Evolutionary conservation across 2,329 filamentous ascomycete genomes (phyloP), one percentile per base, ranked within the genome.

Genomic region (Ophiosphaerella narmari): DNA sequence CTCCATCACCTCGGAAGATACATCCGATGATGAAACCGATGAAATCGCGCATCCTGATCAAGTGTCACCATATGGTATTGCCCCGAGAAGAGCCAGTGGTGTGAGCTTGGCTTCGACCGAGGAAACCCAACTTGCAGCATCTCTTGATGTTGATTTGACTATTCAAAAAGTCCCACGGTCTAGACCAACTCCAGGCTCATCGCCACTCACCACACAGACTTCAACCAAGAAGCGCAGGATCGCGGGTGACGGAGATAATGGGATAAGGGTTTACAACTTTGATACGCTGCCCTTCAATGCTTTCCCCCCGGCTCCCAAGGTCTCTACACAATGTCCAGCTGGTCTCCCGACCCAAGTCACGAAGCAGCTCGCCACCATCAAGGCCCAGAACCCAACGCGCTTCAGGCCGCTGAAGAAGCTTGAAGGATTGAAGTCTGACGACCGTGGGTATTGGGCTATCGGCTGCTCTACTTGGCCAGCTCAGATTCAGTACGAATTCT

Each of bases 361-460:
- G 3, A 43, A 41, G 21, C 47, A 60, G 21, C 59, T 73, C 2
- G 50, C 54, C 23, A 40, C 47, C 3, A 55, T 67, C 11, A 71
- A 75, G 13, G 46, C 50, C 8, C 62, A 70, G 9, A 62, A 72
- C 16, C 48, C 60, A 16, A 52, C 43, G 5, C 59, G 62, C 7
- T 79, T 73, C 55, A 64, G 63, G 18, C 74, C 75, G 13, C 37
- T 57, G 3, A 54, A 40, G 5, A 54, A 82, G 43, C 73, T 74
- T 1, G 77, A 86, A 4, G 65, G 71, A 0, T 73, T 88, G 1
- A 73, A 79, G 2, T 72, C 74, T 0, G 81, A 87, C 33, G 91
- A 96, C 68, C 81, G 92, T 13, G 92, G 91, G 0, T 86, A 89
- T 71, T 97, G 92, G 92, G 70, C 78, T 2, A 63, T 96, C 4